Conservation (phyloP, 2,329 filamentous ascomycete species). For the Calcarisporium arbuscula region DNA sequence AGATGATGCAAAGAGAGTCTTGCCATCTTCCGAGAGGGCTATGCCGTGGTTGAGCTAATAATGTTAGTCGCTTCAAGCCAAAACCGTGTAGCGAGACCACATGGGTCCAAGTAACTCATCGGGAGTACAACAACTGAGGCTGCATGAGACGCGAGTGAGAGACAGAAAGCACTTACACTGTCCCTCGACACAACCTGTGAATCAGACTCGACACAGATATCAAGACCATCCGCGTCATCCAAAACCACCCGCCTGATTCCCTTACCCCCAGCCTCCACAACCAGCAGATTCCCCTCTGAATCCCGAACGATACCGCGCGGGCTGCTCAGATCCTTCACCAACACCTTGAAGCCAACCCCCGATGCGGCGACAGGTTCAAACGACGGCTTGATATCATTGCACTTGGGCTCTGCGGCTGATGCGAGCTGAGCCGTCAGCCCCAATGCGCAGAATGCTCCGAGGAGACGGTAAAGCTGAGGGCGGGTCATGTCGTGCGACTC, state of each 20-base stretch:
- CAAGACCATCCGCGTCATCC: slow-evolving; percentile 19
- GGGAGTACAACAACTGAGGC: too few relatives aligned
- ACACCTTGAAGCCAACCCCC: slow-evolving; percentile 19
- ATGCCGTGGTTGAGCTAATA: slow-evolving; percentile 43
- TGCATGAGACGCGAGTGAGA: neutral
- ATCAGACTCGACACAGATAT: slow-evolving; percentile 23
- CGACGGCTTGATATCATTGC: slow-evolving; percentile 6
- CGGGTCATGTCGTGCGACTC: too few relatives aligned
- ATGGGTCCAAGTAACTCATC: too few relatives aligned
- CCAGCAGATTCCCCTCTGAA: slow-evolving; percentile 27
- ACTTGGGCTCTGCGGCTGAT: slow-evolving; percentile 5
- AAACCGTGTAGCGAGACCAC: neutral
- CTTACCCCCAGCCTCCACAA: slow-evolving; percentile 21
- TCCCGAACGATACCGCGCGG: slow-evolving; percentile 30
- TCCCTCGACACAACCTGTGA: slow-evolving; percentile 18
- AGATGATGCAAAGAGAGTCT: slow-evolving; percentile 45
- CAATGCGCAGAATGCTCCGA: too few relatives aligned
- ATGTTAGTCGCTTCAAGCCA: neutral
- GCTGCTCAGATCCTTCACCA: slow-evolving; percentile 16
- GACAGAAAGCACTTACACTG: slow-evolving; percentile 13
- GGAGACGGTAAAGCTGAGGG: too few relatives aligned
- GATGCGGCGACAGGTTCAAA: slow-evolving; percentile 14
- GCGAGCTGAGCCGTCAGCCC: too few relatives aligned
- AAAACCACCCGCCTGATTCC: slow-evolving; percentile 28
- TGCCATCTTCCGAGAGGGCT: slow-evolving; percentile 38